Evolutionary conservation across 2,329 filamentous ascomycete genomes (phyloP), one percentile per base, ranked within the genome.

Genomic region (Sarocladium kiliense): DNA sequence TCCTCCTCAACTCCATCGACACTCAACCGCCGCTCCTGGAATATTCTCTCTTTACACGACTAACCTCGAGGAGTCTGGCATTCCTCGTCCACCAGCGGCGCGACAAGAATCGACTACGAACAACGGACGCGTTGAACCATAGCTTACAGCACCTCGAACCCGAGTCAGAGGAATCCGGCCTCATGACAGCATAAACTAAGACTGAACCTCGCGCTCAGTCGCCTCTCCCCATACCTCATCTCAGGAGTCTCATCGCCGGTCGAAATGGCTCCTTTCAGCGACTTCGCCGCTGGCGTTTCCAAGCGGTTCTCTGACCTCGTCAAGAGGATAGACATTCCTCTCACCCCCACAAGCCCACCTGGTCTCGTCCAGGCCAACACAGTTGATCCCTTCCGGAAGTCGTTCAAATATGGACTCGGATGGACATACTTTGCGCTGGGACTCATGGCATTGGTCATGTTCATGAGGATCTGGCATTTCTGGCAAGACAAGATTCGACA

Each of bases 401-500:
- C 91, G 21, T 89, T 87, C 44, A 95, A 96, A 74, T 96, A 97
- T 73, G 91, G 81, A 2, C 74, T 90, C 53, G 90, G 87, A 56
- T 96, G 91, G 85, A 90, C 93, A 14, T 96, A 95, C 71, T 95
- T 96, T 65, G 85, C 88, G 54, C 70, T 95, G 50, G 83, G 86
- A 53, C 70, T 97, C 57, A 78, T 92, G 60, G 79, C 81, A 26
- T 64, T 83, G 54, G 85, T 92, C 3, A 74, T 88, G 11, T 64
- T 87, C 11, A 77, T 93, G 66, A 85, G 91, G 61, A 79, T 89
- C 66, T 96, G 92, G 78, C 88, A 96, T 70, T 86, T 88, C 62
- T 96, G 91, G 87, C 91, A 92, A 63, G 92, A 97, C 75, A 95
- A 94, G 74, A 90, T 96, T 61, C 84, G 92, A 61, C 89, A 92